A percentile compares a stretch with the other conserved stretches of the same genome.
These are phyloP conservation scores for Circinella umbellata DNA, from an alignment of 371 early-diverging fungal genomes.

Conservation along the genomic window DNA sequence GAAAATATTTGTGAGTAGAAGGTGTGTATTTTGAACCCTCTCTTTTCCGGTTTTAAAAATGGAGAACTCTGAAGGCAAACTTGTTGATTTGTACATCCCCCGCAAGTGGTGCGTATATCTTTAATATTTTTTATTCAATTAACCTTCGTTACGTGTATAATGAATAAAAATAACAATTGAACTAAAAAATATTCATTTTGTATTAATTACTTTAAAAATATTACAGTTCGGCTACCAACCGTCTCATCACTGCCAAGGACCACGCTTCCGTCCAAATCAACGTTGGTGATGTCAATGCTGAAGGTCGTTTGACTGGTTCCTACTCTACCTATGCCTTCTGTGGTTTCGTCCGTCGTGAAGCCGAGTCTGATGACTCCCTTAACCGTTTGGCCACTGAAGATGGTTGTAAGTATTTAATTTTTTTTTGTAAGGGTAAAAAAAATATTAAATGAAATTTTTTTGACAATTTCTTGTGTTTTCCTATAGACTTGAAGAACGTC, in stretches of 20 bases:
- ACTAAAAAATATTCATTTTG: neutral
- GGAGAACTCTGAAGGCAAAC: slow-evolving; percentile 75
- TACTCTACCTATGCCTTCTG: slow-evolving; percentile 91
- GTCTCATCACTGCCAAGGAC: slow-evolving; percentile 78
- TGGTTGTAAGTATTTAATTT: slow-evolving; percentile 62
- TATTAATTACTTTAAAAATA: neutral
- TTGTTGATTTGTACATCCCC: slow-evolving; percentile 94
- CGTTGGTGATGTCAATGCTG: slow-evolving; percentile 93
- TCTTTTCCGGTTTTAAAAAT: slow-evolving; percentile 35
- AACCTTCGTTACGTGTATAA: neutral
- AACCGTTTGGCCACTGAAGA: slow-evolving; percentile 95
- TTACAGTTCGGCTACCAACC: slow-evolving; percentile 56
- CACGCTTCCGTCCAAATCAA: slow-evolving; percentile 99
- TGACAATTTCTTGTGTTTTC: neutral
- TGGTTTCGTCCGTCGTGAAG: slow-evolving; percentile 90
- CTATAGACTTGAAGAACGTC: slow-evolving; percentile 54
- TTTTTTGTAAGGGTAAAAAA: neutral
- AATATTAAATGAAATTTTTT: neutral
- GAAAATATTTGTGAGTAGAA: slow-evolving; percentile 6
- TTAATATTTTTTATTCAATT: neutral
- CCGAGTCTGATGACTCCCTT: slow-evolving; percentile 95
- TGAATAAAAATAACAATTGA: no score
- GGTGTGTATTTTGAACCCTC: slow-evolving; percentile 3
- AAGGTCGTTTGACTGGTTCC: slow-evolving; percentile 79
- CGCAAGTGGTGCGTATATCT: slow-evolving; percentile 84